Evolutionary conservation across 805 yeast species (phyloP), one percentile per base, ranked within the genome.

Genomic region (Starmerella vitae): DNA sequence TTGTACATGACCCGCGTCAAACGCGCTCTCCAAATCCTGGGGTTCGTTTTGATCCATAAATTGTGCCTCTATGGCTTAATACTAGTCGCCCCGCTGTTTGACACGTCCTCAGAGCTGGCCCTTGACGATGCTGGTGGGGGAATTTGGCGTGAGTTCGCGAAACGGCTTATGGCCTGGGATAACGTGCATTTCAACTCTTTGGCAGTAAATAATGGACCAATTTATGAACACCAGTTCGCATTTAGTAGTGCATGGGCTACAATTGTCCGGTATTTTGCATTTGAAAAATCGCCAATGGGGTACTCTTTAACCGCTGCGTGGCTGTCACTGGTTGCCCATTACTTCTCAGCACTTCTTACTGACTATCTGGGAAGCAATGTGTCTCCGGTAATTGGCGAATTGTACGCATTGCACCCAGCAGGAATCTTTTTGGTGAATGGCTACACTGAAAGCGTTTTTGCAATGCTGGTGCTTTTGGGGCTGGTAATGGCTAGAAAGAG

Each of bases 181-280:
- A 67, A 77, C 1, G 91, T 85, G 0, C 85, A 76, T 57, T 85
- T 80, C 52, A 56, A 70, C 13, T 72, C 75, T 33, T 56, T 76
- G 39, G 72, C 80, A 25, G 54, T 58, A 8, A 57, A 39, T 21
- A 36, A 68, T 13, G 73, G 68, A 0, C 60, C 66, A 2, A 56
- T 61, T n/a, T 86, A 66, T 58, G 97, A 88, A 58, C 94, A 88
- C 56, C 93, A 85, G 59, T 80, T 73, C 67, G 96, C 93, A 4
- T 88, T 83, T 55, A 75, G 93, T 20, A 80, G 80, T 9, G 53
- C 73, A 2, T 88, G 94, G 93, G 68, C 78, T 63, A 53, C 71
- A 19, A 33, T 76, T 3, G 58, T 78, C 48, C 32, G 46, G 26
- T 21, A 31, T 13, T 6, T 46, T 27, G 10, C 39, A 20, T 32